Evolutionary conservation across 2,329 filamentous ascomycete species (phyloP), one percentile per base, ranked within the genome.

Genomic region (Fusarium xylarioides): DNA sequence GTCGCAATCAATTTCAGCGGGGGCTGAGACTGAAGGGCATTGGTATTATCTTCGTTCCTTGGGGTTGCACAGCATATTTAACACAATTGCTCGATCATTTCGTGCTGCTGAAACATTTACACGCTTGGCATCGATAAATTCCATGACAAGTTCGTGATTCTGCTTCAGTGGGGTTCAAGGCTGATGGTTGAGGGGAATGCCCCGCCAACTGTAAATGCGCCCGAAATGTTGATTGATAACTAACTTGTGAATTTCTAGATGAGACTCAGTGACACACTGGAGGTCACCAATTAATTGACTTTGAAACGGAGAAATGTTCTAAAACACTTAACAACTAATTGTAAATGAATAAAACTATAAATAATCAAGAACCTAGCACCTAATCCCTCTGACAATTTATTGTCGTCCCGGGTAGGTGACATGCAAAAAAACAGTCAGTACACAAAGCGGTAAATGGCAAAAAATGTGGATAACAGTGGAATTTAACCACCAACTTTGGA

Each of bases 381-480:
- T 1, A 2, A 10, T 28, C 18, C 15, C 23, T 63, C 18, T 10
- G 1, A 2, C 7, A 0, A 26, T 6, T 5, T 19, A 5, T 6
- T 15, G 3, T 1, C 16, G 15, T 68, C n/a, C 11, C 50, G 66
- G 64, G 64, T 68, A 68, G 37, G 21, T 30, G 1, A 28, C 7
- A 14, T 12, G 21, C 21, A 30, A 19, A 42, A 26, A 11, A 7
- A 14, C 16, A 14, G 2, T 3, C 18, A 49, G 3, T 5, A 18
- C 3, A 26, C 6, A 19, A 19, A 14, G 23, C 15, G 7, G 14
- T 21, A 5, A 37, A 21, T 11, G 26, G 3, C 10, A 58, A 73
- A 72, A 72, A 64, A 7, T 56, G 65, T 50, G 69, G 65, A 66
- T n/a, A 70, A 66, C 1, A 47, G 70, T 66, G 70, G 65, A 16